Evolutionary conservation across 371 early-diverging fungal genomes (phyloP).

Genomic region (Mortierella sp.): DNA sequence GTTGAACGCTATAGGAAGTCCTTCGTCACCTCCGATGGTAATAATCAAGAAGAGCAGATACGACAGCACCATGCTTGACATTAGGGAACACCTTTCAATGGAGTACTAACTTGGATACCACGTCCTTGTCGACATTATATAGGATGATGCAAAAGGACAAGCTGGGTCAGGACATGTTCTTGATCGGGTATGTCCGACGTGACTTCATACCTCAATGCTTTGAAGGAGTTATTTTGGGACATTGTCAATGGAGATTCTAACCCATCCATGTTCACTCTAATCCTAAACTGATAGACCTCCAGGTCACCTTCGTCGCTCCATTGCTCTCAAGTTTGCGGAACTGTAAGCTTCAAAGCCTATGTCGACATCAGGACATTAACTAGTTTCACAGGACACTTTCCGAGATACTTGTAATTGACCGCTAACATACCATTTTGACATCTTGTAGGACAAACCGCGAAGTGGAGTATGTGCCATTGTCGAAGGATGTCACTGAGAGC

Average conservation of each 20-base stretch:
- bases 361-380: not conserved
- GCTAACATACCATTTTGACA: no score
- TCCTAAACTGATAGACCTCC: slow-evolving; percentile 64
- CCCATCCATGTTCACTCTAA: no score
- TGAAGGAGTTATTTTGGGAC: no score
- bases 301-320: slow-evolving; percentile 76
- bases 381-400: not conserved
- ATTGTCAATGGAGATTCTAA: no score
- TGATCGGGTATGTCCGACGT: slow-evolving; percentile 68
- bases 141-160: slow-evolving; percentile 82
- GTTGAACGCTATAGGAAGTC: slow-evolving; percentile 68
- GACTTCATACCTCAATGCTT: not conserved
- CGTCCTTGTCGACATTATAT: not conserved
- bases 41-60: not conserved
- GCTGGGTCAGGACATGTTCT: slow-evolving; percentile 88
- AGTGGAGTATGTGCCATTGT: slow-evolving; percentile 84
- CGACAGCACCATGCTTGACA: not conserved
- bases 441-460: slow-evolving; percentile 63
- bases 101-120: not conserved
- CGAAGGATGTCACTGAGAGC: slow-evolving; percentile 84
- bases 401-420: no score
- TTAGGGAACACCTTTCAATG: not conserved
- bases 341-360: slow-evolving; percentile 63
- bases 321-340: slow-evolving; percentile 83
- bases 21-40: slow-evolving; percentile 79